Evolutionary conservation across 257 asterid species (phyloP).

Genomic region (Solanum tarijense): DNA sequence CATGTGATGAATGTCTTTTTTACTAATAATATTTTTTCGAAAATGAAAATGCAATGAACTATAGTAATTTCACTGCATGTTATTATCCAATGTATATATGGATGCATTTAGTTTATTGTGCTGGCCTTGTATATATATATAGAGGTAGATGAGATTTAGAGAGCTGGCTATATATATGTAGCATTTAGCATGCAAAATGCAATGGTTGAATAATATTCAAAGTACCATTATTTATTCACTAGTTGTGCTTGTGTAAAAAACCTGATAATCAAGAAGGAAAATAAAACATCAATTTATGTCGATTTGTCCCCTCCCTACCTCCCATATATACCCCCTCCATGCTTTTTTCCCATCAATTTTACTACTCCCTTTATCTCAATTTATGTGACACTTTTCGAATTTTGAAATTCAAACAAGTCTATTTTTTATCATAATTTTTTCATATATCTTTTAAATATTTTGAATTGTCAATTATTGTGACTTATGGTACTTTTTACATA

Average conservation of each 20-base stretch:
- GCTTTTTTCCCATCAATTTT: background rate
- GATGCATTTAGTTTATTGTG: background rate
- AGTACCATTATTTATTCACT: background rate
- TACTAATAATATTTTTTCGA: background rate
- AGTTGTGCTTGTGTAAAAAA: background rate
- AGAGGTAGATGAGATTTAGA: background rate
- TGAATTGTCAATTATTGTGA: too few relatives aligned
- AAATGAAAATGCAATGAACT: background rate
- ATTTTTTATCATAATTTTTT: too few relatives aligned
- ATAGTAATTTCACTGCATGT: background rate
- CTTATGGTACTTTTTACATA: too few relatives aligned
- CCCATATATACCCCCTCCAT: background rate
- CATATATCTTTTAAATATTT: too few relatives aligned
- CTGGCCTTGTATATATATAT: background rate
- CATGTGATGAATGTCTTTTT: background rate
- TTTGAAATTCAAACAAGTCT: too few relatives aligned
- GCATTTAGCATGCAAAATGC: background rate
- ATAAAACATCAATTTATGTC: background rate
- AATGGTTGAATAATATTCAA: background rate
- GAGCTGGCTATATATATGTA: background rate
- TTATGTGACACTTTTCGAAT: too few relatives aligned
- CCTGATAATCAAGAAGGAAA: background rate
- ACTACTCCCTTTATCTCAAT: fast-evolving
- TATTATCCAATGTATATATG: background rate
- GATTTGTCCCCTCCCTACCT: background rate